Evolutionary conservation across 148 eudicot genomes (phyloP), one percentile per base, ranked within the genome.

Genomic region (Rhododendron ovatum): DNA sequence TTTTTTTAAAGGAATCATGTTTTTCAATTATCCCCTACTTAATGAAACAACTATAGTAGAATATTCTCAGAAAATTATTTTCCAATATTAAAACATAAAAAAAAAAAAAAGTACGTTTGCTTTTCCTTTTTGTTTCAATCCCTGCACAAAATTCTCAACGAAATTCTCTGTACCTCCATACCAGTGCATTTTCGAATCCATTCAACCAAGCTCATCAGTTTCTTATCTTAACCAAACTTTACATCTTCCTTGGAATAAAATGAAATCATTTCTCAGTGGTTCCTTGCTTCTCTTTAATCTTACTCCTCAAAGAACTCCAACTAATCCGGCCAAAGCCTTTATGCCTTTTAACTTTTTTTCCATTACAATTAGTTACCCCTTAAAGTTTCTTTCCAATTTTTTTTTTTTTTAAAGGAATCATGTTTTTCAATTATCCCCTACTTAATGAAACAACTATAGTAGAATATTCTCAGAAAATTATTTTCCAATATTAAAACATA

Each of bases 181-280:
- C 57, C 4, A 0, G 20, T 53, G 55, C 55, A 14, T 51, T 45
- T 51, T 51, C 55, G 0, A 26, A 63, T 63, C 45, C 33, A 65
- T 30, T 18, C 84, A 26, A 61, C 84, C 51, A 63, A 61, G 75
- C 84, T 39, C 39, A 43, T 63, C 84, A 63, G 26, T 65, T 83
- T 20, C 53, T 65, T n/a, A 63, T 50, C 20, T 61, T 35, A 24
- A 24, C 24, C 75, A 28, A 35, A 45, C 30, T 37, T 39, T n/a
- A 75, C 74, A 41, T 82, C 7, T 63, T 39, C 30, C 37, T 81
- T 33, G 26, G 37, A 53, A 53, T 33, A 81, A 1, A 82, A 37
- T 37, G 47, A 12, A 9, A 57, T 82, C 39, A 13, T 24, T 24
- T 24, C 39, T 15, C 82, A 10, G 13, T 78, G 82, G 55, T 78